Evolutionary conservation across 495 filamentous ascomycete species (phyloP), one percentile per base, ranked within the genome.

Genomic region (Cercophora samala): DNA sequence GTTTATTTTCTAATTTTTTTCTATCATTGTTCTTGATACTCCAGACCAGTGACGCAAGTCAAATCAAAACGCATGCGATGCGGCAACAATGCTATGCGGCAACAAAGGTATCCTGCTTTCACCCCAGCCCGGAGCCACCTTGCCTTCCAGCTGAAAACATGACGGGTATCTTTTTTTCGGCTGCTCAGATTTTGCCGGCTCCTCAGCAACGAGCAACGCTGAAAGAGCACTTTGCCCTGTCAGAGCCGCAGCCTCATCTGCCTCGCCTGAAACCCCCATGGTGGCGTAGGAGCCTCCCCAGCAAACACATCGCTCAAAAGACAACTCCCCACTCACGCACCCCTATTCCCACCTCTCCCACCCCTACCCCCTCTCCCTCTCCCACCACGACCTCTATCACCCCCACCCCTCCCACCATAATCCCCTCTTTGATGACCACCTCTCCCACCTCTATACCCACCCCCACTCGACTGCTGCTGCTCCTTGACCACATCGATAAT

Each of bases 401-500:
- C 78, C 60, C 80, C 81, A 24, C 87, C 83, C 69, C 86, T 76
- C 46, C 87, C 86, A 60, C 86, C 82, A 65, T 89, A 88, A 26
- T 89, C 87, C 67, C 92, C 82, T 63, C 87, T 79, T 62, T 81
- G 81, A 64, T 81, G 81, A 64, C 81, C 91, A 56, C 91, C 91
- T 26, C 92, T 86, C 54, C 88, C 88, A 22, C 91, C 88, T 72
- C 82, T 84, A 74, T 79, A 89, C 24, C 80, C 78, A 25, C 79
- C 73, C 26, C 76, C 72, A 73, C 93, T 89, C 56, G 79, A 83
- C 67, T 93, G 90, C 68, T 91, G 89, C 75, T 96, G 93, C 55
- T 97, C 94, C 82, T 93, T 97, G 15, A 94, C 93, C 11, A 93
- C 75, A 63, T 97, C 95, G 77, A 98, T 88, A 66, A 98, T 95